Percentiles rank a stretch among this genome's conserved stretches.
phyloP scores from a whole-genome alignment of 306 rosid genomes.

The Cucurbita argyrosperma region DNA sequence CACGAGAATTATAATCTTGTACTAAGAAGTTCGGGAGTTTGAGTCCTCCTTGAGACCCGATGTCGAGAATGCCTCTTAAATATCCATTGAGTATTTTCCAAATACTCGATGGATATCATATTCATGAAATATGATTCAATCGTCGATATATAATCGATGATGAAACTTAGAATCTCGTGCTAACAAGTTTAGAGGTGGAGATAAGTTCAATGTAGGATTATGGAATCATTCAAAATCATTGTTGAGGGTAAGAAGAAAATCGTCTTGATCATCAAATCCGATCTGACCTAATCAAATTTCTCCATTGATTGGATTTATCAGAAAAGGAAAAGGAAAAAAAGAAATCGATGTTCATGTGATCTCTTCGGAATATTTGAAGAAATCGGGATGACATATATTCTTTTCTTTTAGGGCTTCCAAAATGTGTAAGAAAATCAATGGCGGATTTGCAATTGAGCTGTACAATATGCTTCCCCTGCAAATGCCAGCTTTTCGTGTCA shows the following conservation, averaged over 20 bases:
- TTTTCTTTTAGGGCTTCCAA: background rate
- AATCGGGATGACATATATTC: background rate
- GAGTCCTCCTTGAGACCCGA: no score
- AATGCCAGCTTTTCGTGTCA: conserved; percentile 1
- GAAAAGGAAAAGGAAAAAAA: background rate
- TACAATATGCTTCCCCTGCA: background rate
- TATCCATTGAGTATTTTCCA: no score
- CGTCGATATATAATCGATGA: no score
- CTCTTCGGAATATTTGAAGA: background rate
- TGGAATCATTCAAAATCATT: background rate
- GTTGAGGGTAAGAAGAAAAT: background rate
- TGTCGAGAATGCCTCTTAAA: no score
- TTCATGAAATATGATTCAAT: no score
- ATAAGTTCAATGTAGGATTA: no score
- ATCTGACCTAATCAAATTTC: background rate
- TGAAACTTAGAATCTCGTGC: no score
- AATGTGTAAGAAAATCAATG: background rate
- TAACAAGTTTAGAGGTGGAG: no score
- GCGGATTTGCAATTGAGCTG: conserved; percentile 6
- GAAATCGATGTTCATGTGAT: background rate
- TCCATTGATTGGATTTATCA: background rate
- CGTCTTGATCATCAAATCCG: background rate
- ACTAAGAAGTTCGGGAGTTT: no score
- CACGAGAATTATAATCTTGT: no score
- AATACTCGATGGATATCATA: no score